phyloP scores from a whole-genome alignment of 1,284 basidiomycete genomes.

The Leccinum griseonigrum region DNA sequence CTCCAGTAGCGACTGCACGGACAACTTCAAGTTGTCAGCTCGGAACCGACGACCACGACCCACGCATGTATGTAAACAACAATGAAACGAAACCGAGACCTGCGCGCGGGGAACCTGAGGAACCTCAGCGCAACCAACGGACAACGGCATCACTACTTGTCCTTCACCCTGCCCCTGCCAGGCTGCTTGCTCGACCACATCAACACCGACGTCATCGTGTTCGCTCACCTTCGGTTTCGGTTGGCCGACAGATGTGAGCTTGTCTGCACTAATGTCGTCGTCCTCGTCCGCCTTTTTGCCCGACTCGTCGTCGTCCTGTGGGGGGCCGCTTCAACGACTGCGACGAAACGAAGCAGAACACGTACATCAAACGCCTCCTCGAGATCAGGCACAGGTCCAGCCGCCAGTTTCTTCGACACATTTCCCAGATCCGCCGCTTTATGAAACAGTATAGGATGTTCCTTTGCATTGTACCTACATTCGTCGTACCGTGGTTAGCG shows the following conservation, averaged over 20 bases:
- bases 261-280: conserved; percentile 45
- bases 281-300: conserved; percentile 35
- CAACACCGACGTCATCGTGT: conserved; percentile 5
- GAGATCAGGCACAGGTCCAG: conserved; percentile 77
- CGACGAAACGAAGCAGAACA: not conserved
- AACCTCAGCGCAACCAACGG: too few species aligned
- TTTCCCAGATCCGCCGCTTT: conserved; percentile 79
- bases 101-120: too few species aligned
- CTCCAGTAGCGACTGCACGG: conserved; percentile 62
- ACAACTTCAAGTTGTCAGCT: conserved; percentile 3
- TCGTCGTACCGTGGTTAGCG: not conserved
- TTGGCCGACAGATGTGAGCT: conserved; percentile 43
- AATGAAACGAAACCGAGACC: too few species aligned
- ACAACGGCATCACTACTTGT: conserved; percentile 15
- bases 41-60: not conserved
- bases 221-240: conserved; percentile 35
- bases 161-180: conserved; percentile 17
- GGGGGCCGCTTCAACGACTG: not conserved
- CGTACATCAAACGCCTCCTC: conserved; percentile 79
- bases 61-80: not conserved
- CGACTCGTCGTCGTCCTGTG: conserved; percentile 48
- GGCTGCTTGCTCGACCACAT: conserved; percentile 17
- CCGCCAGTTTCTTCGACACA: conserved; percentile 72
- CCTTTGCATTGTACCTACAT: conserved; percentile 73
- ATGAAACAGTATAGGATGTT: conserved; percentile 92